phyloP scores from a whole-genome alignment of 2,329 filamentous ascomycete genomes.

The Whalleya microplaca region DNA sequence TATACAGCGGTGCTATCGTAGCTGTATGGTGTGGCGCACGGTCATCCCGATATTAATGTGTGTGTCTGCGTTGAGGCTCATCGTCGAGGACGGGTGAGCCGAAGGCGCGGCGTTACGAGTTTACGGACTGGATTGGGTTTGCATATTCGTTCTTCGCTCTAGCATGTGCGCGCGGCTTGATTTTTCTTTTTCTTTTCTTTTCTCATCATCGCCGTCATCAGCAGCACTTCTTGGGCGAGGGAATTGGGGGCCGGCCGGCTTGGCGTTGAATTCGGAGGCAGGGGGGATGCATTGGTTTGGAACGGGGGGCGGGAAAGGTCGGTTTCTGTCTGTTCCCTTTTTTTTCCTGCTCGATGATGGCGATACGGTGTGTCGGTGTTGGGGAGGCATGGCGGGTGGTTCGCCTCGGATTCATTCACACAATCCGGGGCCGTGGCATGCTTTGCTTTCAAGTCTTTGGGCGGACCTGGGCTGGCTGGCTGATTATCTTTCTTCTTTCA shows the following conservation, averaged over 20 bases:
- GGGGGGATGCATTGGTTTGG: neutral
- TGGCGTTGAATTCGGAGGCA: neutral
- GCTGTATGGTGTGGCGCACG: neutral
- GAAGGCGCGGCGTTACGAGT: neutral
- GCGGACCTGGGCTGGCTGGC: neutral
- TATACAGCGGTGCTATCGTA: constrained; percentile 5
- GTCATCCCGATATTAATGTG: neutral
- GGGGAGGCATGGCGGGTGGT: neutral
- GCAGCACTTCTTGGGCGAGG: neutral
- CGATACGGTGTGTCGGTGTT: neutral
- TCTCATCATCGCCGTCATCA: neutral
- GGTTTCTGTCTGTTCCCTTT: neutral
- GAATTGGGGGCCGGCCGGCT: neutral
- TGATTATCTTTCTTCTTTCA: neutral
- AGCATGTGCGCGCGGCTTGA: neutral
- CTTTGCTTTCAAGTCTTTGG: neutral
- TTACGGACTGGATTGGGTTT: neutral
- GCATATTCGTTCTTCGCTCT: neutral
- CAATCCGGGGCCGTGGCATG: neutral
- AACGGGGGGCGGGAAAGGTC: neutral
- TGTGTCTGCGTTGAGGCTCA: neutral
- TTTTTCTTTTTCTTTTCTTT: neutral
- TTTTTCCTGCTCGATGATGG: neutral
- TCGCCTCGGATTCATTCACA: neutral
- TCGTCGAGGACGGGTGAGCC: neutral